Evolutionary conservation across 495 filamentous ascomycete genomes (phyloP), one percentile per base, ranked within the genome.

Genomic region (Talaromyces nanjingensis): DNA sequence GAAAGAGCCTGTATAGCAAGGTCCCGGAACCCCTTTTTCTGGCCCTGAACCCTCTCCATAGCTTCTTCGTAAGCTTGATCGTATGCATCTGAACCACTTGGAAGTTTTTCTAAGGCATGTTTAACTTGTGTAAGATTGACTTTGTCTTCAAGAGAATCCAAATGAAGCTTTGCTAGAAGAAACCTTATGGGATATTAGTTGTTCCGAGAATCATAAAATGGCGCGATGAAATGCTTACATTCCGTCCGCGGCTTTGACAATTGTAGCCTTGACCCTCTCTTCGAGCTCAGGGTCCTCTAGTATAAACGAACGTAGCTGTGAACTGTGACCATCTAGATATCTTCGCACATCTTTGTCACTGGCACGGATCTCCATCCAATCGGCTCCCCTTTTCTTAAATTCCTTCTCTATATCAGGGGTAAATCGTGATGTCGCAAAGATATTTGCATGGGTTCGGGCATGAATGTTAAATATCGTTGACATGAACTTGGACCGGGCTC

Each of bases 191-290:
- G 18, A 54, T 18, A 31, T 31, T 31, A 31, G 29, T 5, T 31
- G 7, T 31, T 5, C 7, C 29, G 1, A 31, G 6, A 31, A 31
- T 7, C 6, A 31, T 31, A 1, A 31, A 7, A 31, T 31, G 29
- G 3, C 64, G 25, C 66, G 76, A 62, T 8, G 12, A n/a, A 0
- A 54, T 20, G 71, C 72, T 16, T 73, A 81, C 80, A 80, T 80
- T 45, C 80, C 79, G 55, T 76, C 65, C 6, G 63, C 73, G 4
- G 72, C 66, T 5, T 70, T 63, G 0, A 64, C 20, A 25, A 81
- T 78, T 0, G 16, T 58, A 1, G 39, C 59, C 27, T 69, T 67
- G 16, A 82, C 6, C 7, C 7, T 74, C 29, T 75, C 66, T 25
- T 70, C 25, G 3, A 79, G 29, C 29, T 7, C 47, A 18, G 54